A percentile compares a stretch with the other conserved stretches of the same genome.
Conservation (phyloP, 1,284 basidiomycete species). For the Irpex rosettiformis region DNA sequence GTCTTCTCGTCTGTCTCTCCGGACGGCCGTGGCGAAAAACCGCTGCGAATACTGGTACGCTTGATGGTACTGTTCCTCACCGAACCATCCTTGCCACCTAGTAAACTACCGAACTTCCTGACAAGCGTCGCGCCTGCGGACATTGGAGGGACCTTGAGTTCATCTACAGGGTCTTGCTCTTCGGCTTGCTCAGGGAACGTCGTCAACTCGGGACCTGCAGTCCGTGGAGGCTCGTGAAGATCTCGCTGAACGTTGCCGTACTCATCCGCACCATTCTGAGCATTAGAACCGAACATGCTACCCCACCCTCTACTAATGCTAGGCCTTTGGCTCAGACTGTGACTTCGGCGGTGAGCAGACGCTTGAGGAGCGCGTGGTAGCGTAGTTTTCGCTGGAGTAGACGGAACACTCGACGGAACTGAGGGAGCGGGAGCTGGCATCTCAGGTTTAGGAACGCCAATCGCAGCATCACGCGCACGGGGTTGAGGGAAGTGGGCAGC, state of each 20-base stretch:
- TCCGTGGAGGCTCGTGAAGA: conserved; percentile 40
- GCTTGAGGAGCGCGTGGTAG: conserved; percentile 64
- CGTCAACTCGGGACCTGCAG: conserved; percentile 54
- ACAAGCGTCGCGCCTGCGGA: conserved; percentile 66
- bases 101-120: conserved; percentile 68
- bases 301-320: conserved; percentile 37
- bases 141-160: conserved; percentile 35
- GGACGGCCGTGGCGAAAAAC: conserved; percentile 45
- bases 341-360: conserved; percentile 66
- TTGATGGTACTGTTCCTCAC: conserved; percentile 38
- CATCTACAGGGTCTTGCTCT: conserved; percentile 29
- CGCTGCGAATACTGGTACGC: conserved; percentile 48
- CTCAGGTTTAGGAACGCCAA: conserved; percentile 22
- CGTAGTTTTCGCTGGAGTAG: conserved; percentile 26
- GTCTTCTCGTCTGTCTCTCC: conserved; percentile 30
- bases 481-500: conserved; percentile 58
- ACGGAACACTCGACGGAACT: conserved; percentile 18
- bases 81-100: conserved; percentile 47
- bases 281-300: conserved; percentile 47
- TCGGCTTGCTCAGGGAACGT: conserved; percentile 44
- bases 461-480: conserved; percentile 49
- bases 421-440: conserved; percentile 19
- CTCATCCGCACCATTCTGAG: conserved; percentile 36
- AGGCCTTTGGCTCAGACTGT: conserved; percentile 75
- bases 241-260: conserved; percentile 32